Base-by-base conservation (phyloP, 2,329 filamentous ascomycete genomes). In the Fusarium goolgardi region DNA sequence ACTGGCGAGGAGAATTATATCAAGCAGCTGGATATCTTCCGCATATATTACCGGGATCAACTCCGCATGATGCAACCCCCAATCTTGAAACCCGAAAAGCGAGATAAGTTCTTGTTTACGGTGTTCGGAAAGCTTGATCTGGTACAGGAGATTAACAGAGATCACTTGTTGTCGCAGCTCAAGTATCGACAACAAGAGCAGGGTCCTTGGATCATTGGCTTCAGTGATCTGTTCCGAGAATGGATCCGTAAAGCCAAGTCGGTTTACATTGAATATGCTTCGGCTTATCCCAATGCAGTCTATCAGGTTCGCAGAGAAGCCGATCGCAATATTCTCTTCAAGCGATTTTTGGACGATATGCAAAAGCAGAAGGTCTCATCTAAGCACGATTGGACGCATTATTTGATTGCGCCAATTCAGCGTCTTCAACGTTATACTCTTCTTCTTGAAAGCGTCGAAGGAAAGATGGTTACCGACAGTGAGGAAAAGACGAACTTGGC, bases 131-230 rank as follows among this genome's bases (percentile, higher is more conserved):
- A 93, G 74, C 88, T 96, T 2, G 95, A 98, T 68, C 88, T 89
- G 0, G 92, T 99, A 35, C 92, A 95, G 75, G 89, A 91, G 70
- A 93, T 94, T 72, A 98, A 98, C 78, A 96, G 96, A 78, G 94
- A 97, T 66, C 91, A 96, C 77, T 86, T 99, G 21, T 82, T 99
- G 25, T 91, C 95, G 3, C 95, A 97, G 78, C 86, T 99, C 73
- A 98, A 98, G 76, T 99, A 98, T 77, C 89, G 96, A 27, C 96
- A 99, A 78, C 92, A 96, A 74, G 96, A 98, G 76, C 95, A 99
- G 80, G 96, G 96, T 0, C 96, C 96, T 0, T 99, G 94, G 89
- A 90, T 99, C 60, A 85, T 88, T 15, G 96, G 96, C 5, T 97
- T 97, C 80, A 97, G 94, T 76, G 96, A 98, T 75, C 93, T 99